Base-by-base conservation (phyloP, 2,329 filamentous ascomycete genomes). In the Pseudogymnoascus pannorum region DNA sequence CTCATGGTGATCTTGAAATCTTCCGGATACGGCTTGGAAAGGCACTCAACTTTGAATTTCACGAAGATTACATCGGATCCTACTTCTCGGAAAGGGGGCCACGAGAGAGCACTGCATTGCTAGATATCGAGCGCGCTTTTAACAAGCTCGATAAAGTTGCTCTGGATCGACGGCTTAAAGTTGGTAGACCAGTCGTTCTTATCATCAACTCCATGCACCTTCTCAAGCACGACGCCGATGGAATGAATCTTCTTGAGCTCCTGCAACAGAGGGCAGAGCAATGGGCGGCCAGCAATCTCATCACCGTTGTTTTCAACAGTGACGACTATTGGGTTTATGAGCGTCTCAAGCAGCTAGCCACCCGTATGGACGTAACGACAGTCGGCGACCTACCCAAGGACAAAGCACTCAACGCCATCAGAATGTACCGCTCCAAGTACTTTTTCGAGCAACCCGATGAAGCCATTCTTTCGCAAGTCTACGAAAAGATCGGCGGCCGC, bases 281-380 rank as follows among this genome's bases (percentile, higher is more conserved):
- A 73, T 99, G 94, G 94, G 93, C 94, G 1, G 94, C 93, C 1
- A 86, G 89, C 18, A 93, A 91, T 66, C 81, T 99, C 7, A 90
- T 95, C 29, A 97, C 94, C 1, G 84, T 91, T 79, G 87, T 99
- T 33, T 92, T 99, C 77, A 97, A 97, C 75, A 92, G 87, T 60
- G 94, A 99, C 74, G 94, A 97, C 72, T 99, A 96, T 75, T 99
- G 94, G 94, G 89, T 99, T 0, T 97, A 97, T 70, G 94, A 99
- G 74, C 84, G 92, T 12, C 78, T 99, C 59, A 97, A 97, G 78
- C 87, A 91, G 72, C 87, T 96, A 63, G 91, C 92, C 2, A 96
- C 92, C 1, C 86, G 94, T 51, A 96, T 99, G 91, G 92, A 97
- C 71, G 89, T 99, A 4, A 87, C 96, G 36, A 86, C 91, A 7